Base-by-base conservation (phyloP, 139 green algal species). In the Limnomonas spitsbergensis region DNA sequence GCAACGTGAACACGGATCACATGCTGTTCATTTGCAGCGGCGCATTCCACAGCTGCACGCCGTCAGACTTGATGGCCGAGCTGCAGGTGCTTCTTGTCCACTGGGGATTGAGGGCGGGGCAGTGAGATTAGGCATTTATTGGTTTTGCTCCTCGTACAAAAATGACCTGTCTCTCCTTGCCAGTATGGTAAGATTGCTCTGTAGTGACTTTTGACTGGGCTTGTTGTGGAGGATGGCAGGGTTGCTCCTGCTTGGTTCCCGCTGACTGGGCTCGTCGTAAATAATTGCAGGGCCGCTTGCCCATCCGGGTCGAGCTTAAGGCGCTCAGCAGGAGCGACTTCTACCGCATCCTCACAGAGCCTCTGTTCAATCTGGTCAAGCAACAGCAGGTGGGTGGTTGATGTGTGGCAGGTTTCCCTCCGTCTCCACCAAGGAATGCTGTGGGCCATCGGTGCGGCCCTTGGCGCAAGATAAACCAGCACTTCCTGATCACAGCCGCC, bases 221-320 rank as follows among this genome's bases (percentile, higher is more conserved):
- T n/a, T n/a, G n/a, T n/a, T n/a, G n/a, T n/a, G n/a, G n/a, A n/a
- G n/a, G n/a, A n/a, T n/a, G n/a, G n/a, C n/a, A n/a, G n/a, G n/a
- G n/a, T n/a, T n/a, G n/a, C n/a, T n/a, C n/a, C n/a, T n/a, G n/a
- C n/a, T n/a, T n/a, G n/a, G n/a, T n/a, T n/a, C n/a, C n/a, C n/a
- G n/a, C n/a, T n/a, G n/a, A n/a, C n/a, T n/a, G n/a, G n/a, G n/a
- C n/a, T n/a, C n/a, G n/a, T n/a, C n/a, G n/a, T n/a, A n/a, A n/a
- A n/a, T n/a, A n/a, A n/a, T n/a, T n/a, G n/a, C 9, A 98, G 84
- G 95, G 95, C 2, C 87, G 95, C 0, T 88, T 99, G 56, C 95
- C 95, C 36, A 97, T 99, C 38, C 89, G 95, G 24, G 95, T 99
- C 37, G 94, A 98, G 86, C 89, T 99, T 29, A 95, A 97, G 78